Evolutionary conservation across 352 stramenopile genomes (phyloP), one percentile per base, ranked within the genome.

Genomic region (Globisporangium parvum): DNA sequence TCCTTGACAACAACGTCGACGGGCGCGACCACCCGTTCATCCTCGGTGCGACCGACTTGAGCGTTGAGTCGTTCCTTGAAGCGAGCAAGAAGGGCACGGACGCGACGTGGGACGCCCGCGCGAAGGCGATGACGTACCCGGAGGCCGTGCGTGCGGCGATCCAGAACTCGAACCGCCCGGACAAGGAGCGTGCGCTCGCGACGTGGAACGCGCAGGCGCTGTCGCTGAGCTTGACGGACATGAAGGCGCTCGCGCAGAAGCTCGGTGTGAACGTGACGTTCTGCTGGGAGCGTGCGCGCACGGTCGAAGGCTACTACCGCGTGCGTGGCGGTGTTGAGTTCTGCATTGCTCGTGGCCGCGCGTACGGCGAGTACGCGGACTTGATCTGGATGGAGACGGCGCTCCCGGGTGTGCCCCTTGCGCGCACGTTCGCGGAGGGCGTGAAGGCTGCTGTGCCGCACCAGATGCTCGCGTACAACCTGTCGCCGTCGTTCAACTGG

Each of bases 311-410:
- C 40, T 99, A 99, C 79, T 99, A 98, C 81, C 89, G 91, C 56
- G 86, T 98, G 26, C 86, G 91, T 53, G 81, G 92, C 20, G 95
- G 96, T 51, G 97, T 98, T 44, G 95, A 98, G 42, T 99, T 98
- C 71, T 98, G 96, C 77, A 95, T 98, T 74, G 88, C 96, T 35
- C 91, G 97, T 74, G 96, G 81, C 57, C 77, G 87, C 47, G 96
- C 96, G 26, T 99, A 98, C 67, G 90, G 94, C 42, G 85, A 86
- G 46, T 96, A 98, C 72, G 88, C 88, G 24, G 97, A 99, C 67
- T 74, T 98, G 51, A 97, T 99, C 67, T 99, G 97, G 97, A 99
- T 98, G 95, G 97, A 99, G 74, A 99, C 96, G 17, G 85, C 80
- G 35, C 90, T 95, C 55, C 96, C 97, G n/a, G 88, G 87, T 53